Evolutionary conservation across 1,284 basidiomycete species (phyloP), one percentile per base, ranked within the genome.

Genomic region (Papiliotrema nemorosa): DNA sequence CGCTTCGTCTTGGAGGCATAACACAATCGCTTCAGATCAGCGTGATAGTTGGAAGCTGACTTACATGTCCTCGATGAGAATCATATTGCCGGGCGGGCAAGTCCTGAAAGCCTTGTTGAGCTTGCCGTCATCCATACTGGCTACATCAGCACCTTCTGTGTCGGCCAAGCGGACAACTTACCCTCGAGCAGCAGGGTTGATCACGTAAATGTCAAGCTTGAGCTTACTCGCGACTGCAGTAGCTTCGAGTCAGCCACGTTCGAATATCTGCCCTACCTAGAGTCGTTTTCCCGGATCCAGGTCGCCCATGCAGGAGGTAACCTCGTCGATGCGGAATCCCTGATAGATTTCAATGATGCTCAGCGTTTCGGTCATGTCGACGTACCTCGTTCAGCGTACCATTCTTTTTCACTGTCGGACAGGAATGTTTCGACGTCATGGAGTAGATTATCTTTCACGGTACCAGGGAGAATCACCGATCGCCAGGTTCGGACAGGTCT

Each of bases 41-140:
- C 20, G 10, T 22, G 26, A 36, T 22, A 16, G 25, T 22, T 44
- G 16, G 52, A 21, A 24, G 14, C 21, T 6, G 1, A 47, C 54
- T 57, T 26, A 66, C 64, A 66, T 66, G 52, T 66, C 64, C 42
- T 66, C 64, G 41, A 66, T 60, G n/a, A 66, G 56, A 40, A 66
- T 58, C 26, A 66, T 54, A 38, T 52, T 57, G 21, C 52, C 47
- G 2, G 60, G 24, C 7, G 63, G 57, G 44, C 62, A 63, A 16
- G 47, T 46, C n/a, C 64, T 49, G 51, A 66, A 63, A 2, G 58
- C 46, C 34, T 55, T 57, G 45, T 47, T 47, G 4, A 66, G 49
- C 36, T 64, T 64, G 29, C 54, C 58, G 40, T 66, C 62, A 44
- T 66, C 64, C 64, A 66, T 66, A 6, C 62, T 64, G 42, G 14